These are phyloP conservation scores for Coemansia sp. DNA, from an alignment of 192 early-diverging fungal species.

Conservation along the genomic window DNA sequence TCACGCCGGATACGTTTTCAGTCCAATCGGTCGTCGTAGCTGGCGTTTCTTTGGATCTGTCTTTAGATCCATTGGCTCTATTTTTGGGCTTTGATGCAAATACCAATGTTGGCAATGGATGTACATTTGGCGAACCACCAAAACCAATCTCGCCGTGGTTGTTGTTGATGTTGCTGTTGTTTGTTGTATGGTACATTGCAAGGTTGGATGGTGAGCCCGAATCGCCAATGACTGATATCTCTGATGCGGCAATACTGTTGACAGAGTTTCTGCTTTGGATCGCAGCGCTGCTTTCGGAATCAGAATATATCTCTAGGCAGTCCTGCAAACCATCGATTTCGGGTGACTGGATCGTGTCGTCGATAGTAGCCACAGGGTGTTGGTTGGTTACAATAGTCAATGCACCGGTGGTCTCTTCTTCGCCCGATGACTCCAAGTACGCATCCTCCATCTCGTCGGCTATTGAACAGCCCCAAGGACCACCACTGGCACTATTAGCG, in stretches of 20 bases:
- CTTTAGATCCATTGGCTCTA: not conserved
- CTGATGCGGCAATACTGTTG: not conserved
- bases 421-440: constrained; percentile 70
- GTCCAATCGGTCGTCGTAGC: not conserved
- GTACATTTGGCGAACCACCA: not conserved
- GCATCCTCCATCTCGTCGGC: constrained; percentile 79
- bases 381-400: not conserved
- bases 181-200: not conserved
- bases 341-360: constrained; percentile 18
- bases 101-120: not conserved
- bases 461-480: constrained; percentile 53
- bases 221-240: not conserved
- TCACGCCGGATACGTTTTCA: not conserved
- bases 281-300: constrained; percentile 5
- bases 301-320: constrained; percentile 32
- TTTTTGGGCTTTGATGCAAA: not conserved
- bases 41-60: not conserved
- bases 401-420: constrained; percentile 53
- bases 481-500: not conserved
- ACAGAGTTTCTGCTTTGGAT: not conserved
- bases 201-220: not conserved
- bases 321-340: constrained; percentile 34
- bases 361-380: not conserved
- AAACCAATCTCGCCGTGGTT: not conserved
- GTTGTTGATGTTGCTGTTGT: not conserved